Base-by-base conservation (phyloP, 495 filamentous ascomycete genomes). In the Penicillium desertorum region DNA sequence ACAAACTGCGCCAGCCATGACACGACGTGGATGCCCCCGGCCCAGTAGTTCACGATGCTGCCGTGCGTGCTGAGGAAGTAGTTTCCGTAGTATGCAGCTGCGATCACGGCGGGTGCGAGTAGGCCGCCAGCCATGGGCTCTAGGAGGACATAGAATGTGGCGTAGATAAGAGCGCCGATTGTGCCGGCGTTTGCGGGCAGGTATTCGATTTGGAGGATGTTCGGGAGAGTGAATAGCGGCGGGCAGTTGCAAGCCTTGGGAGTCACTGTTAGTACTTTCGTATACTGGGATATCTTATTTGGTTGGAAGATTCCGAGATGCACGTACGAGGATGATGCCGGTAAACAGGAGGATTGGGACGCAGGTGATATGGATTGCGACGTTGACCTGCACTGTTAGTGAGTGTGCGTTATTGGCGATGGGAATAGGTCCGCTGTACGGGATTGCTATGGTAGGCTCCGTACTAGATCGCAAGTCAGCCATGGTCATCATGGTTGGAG, bases 381-480 rank as follows among this genome's bases (percentile, higher is more conserved):
- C 76, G 66, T 98, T 98, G 66, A 84, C 78, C 85, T 90, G 58
- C 11, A 45, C 56, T 59, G 44, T 51, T 39, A 59, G 56, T 11
- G 59, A 50, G 8, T 7, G 45, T 52, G 23, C 19, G 14, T 45
- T 29, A 29, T 32, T 43, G 25, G 45, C 48, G 39, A 56, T 25
- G 52, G 25, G 19, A 22, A 43, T 4, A 48, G 20, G 23, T 34
- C 20, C 4, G 36, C 54, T 67, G 45, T 78, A 95, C 89, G 9
- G 84, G 77, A 74, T 96, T 88, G 70, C 89, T 87, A 71, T 98
- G 94, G 71, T 98, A 97, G 29, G 90, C 83, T 64, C 94, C 93
- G 81, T 98, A 98, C 94, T 97, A 36, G 58, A 51, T 45, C 32
- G 54, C 37, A 71, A 45, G 64, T 73, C 56, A 71, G 71, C 45